phyloP scores from a whole-genome alignment of 2,329 filamentous ascomycete genomes.

The Stagonosporopsis chrysanthemi region DNA sequence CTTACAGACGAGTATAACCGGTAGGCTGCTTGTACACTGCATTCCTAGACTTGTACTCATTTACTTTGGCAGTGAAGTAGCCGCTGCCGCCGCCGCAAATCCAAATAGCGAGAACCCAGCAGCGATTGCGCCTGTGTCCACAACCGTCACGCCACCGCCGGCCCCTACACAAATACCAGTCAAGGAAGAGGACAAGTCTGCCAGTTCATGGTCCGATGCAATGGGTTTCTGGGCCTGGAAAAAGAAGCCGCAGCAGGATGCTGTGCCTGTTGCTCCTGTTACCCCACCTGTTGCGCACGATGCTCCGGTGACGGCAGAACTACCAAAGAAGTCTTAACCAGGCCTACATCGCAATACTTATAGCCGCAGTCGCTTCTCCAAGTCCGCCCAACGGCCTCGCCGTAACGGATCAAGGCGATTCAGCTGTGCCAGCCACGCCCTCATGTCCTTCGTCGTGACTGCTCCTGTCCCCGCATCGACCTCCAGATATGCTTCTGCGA shows the following conservation, averaged over 20 bases:
- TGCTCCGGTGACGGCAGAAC: slow-evolving; percentile 66
- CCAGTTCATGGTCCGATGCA: slow-evolving; percentile 38
- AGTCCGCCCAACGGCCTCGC: slow-evolving; percentile 76
- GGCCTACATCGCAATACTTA: slow-evolving; percentile 25
- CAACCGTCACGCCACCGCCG: slow-evolving; percentile 10
- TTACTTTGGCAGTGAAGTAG: slow-evolving; percentile 30
- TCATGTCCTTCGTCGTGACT: slow-evolving; percentile 57
- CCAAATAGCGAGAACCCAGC: slow-evolving; percentile 25
- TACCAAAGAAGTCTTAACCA: slow-evolving; percentile 63
- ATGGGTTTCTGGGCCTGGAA: slow-evolving; percentile 47
- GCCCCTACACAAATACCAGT: slow-evolving; percentile 19
- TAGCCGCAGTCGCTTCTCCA: slow-evolving; percentile 60
- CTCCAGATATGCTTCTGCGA: slow-evolving; percentile 68
- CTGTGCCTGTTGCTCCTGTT: slow-evolving; percentile 63
- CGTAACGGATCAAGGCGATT: slow-evolving; percentile 76
- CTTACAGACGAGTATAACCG: slow-evolving; percentile 45
- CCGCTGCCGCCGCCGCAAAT: slow-evolving; percentile 26
- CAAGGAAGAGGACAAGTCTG: slow-evolving; percentile 19
- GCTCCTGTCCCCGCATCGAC: slow-evolving; percentile 49
- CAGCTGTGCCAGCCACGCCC: slow-evolving; percentile 67
- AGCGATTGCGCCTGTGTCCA: slow-evolving; percentile 22
- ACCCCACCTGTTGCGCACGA: slow-evolving; percentile 67
- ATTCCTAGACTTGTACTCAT: slow-evolving; percentile 21
- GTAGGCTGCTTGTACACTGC: slow-evolving; percentile 23
- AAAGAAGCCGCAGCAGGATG: slow-evolving; percentile 49